These are phyloP conservation scores for Thraustotheca clavata DNA, from an alignment of 352 stramenopile species.

Conservation along the genomic window DNA sequence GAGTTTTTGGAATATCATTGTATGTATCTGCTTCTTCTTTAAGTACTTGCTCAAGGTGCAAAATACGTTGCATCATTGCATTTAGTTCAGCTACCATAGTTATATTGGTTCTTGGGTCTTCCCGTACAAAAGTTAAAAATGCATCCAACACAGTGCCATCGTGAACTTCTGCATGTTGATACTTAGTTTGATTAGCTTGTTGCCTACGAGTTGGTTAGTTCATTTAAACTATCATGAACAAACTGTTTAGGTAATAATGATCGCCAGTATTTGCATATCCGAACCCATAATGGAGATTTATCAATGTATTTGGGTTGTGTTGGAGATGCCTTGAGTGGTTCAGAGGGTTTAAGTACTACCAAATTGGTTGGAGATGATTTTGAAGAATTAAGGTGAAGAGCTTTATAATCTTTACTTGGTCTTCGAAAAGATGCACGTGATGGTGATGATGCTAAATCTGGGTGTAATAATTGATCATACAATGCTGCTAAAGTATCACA, in stretches of 20 bases:
- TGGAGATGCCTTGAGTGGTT: too few species aligned
- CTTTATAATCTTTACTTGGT: too few species aligned
- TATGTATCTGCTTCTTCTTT: conserved; percentile 40
- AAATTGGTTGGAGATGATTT: too few species aligned
- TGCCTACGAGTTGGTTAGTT: too few species aligned
- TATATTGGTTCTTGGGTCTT: conserved; percentile 31
- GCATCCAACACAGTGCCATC: conserved; percentile 29
- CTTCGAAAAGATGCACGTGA: neutral
- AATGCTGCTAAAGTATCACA: neutral
- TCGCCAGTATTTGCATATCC: too few species aligned
- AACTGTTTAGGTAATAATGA: too few species aligned
- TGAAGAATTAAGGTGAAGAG: too few species aligned
- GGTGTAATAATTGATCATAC: neutral
- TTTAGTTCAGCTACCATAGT: conserved; percentile 60
- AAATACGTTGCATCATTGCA: conserved; percentile 58
- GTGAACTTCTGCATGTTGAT: neutral
- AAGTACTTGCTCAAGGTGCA: conserved; percentile 40
- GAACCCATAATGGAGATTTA: too few species aligned
- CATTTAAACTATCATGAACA: too few species aligned
- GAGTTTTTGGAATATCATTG: conserved; percentile 35
- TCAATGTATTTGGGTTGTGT: too few species aligned
- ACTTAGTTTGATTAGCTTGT: too few species aligned
- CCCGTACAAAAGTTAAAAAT: conserved; percentile 36
- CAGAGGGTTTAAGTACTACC: too few species aligned
- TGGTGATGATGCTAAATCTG: neutral